Evolutionary conservation across 768 basidiomycete species (phyloP), one percentile per base, ranked within the genome.

Genomic region (Macrocybe gigantea): DNA sequence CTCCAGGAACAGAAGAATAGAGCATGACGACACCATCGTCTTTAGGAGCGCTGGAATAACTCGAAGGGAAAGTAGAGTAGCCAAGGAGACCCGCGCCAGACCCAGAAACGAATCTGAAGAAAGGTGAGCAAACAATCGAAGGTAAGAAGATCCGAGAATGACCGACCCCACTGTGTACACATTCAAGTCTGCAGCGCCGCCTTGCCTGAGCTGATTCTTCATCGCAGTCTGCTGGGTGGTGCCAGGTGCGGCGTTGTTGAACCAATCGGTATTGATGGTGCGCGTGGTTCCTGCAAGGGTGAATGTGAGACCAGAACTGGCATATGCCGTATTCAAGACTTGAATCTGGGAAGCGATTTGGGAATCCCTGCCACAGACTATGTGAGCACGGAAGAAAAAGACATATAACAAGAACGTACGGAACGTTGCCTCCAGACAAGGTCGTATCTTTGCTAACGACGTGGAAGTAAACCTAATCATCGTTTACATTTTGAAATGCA

Each of bases 51-150:
- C 45, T 22, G 6, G 50, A 30, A 59, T 73, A 79, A 51, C 64
- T 60, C 30, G 56, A 65, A 6, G 78, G 79, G 67, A 77, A 78
- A 34, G 77, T 78, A 2, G 76, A 62, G 53, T 79, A 77, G 22
- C 77, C 75, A 41, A 81, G 64, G 7, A 79, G 65, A 29, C 74
- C 71, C 22, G 49, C 13, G 32, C 56, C 62, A 5, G 54, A 59
- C 10, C 59, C 59, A 38, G 64, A 56, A 38, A 48, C 38, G 47
- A 67, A 64, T 45, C 63, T 59, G 52, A 56, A 31, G 51, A 48
- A 10, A 50, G 13, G 15, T 48, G 60, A 64, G 60, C 38, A 55
- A 56, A 5, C 2, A 33, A 35, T n/a, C 45, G 7, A 45, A 44
- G 53, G 22, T 42, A 15, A 22, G 38, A 5, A 10, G 37, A 29